Conservation (phyloP, 163 green algal genomes). For the Coccomyxa subellipsoidea region DNA sequence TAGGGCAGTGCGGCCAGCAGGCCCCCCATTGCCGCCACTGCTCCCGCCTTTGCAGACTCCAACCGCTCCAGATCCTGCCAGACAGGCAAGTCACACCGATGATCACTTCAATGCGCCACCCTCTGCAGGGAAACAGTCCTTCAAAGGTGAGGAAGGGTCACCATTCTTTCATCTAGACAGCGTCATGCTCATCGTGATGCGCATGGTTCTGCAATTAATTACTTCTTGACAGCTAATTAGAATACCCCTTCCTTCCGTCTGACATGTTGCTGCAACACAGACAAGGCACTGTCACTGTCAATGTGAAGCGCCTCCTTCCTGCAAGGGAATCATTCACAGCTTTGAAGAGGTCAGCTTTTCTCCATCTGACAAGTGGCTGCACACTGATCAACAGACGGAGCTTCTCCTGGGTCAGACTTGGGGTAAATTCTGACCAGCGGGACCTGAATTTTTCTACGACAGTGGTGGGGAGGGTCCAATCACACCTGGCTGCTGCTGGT, state of each 20-base stretch:
- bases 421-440: too few species aligned
- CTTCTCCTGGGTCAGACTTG: too few species aligned
- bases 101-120: not conserved
- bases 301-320: not conserved
- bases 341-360: too few species aligned
- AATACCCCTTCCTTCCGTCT: too few species aligned
- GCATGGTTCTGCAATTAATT: too few species aligned
- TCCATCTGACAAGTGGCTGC: too few species aligned
- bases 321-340: not conserved
- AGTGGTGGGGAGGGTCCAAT: too few species aligned
- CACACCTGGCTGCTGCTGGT: not conserved
- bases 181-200: not conserved
- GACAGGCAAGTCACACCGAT: not conserved
- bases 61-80: slow-evolving; percentile 55
- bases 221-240: too few species aligned
- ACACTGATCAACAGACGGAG: too few species aligned
- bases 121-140: not conserved
- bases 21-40: slow-evolving; percentile 45
- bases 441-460: too few species aligned
- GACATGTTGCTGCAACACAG: slow-evolving; percentile 27
- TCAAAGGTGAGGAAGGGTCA: not conserved
- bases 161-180: too few species aligned
- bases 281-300: not conserved
- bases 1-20: slow-evolving; percentile 42
- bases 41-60: slow-evolving; percentile 64